Base-by-base conservation (phyloP, 805 yeast species). In the Teunomyces pallodes region DNA sequence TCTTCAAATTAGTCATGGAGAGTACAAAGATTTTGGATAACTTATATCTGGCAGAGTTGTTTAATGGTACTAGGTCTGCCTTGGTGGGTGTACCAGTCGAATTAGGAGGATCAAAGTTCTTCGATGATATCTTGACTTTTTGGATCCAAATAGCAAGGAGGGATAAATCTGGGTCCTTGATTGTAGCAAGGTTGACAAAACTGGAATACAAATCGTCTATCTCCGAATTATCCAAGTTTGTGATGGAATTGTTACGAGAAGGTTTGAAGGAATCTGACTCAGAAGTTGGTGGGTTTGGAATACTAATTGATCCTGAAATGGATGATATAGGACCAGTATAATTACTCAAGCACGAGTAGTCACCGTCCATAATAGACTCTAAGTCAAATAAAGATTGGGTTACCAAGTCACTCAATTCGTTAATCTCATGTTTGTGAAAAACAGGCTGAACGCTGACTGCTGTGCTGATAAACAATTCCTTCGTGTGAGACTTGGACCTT, bases 381-480 rank as follows among this genome's bases (percentile, higher is more conserved):
- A 89, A 69, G 57, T 90, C 96, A 65, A 89, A 75, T 38, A 89
- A 65, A 9, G 82, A 77, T 52, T 74, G 81, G 1, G 85, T 83
- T 20, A 83, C 84, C 44, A 83, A 69, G 64, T 94, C 99, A 61
- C 90, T 86, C 57, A 94, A 75, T 54, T 83, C 84, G 40, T 94
- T 86, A 45, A 92, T 86, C 58, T 88, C 92, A 53, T 87, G 86
- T 53, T 95, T 81, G 60, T 94, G 96, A 70, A 94, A 94, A 9
- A 92, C 95, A 0, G 99, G 98, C 66, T 94, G 99, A 5, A 94
- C 96, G 52, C 89, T 90, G 10, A 94, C 96, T 0, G 97, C 97
- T 0, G 97, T 86, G 28, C 90, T 83, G 43, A 94, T 76, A 63
- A 91, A 94, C 45, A 94, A 75, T 63, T 94, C 99, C 61, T 91